phyloP scores from a whole-genome alignment of 2,329 filamentous ascomycete genomes.

The Dactylellina haptotyla region DNA sequence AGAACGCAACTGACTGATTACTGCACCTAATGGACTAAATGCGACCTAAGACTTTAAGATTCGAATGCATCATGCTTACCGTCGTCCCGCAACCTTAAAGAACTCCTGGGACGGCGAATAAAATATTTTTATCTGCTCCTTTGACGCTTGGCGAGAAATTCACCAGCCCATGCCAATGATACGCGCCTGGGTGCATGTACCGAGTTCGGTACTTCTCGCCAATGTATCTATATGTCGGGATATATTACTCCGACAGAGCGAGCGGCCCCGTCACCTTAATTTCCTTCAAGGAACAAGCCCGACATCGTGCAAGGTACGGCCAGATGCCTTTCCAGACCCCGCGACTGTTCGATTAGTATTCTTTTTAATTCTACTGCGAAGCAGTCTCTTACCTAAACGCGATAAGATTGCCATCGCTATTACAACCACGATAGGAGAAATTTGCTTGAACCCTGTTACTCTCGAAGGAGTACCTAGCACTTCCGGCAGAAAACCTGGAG shows the following conservation, averaged over 20 bases:
- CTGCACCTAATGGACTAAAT: slow-evolving; percentile 3
- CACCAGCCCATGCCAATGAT: not conserved
- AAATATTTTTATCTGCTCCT: not conserved
- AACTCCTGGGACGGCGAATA: not conserved
- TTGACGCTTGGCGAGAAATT: not conserved
- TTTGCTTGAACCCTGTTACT: no score
- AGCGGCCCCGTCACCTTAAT: no score
- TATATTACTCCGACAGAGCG: slow-evolving; percentile 25
- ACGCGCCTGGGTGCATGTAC: slow-evolving; percentile 7
- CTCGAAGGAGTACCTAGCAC: no score
- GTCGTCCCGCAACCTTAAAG: slow-evolving; percentile 8
- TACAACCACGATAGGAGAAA: no score
- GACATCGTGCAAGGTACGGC: no score
- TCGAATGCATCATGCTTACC: slow-evolving; percentile 27
- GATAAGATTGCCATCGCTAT: no score
- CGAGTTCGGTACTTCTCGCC: slow-evolving; percentile 37
- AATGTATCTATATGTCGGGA: slow-evolving; percentile 38
- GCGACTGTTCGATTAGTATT: no score
- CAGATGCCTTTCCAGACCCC: no score
- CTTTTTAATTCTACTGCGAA: no score
- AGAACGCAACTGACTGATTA: not conserved
- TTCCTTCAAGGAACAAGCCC: no score
- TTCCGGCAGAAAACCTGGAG: no score
- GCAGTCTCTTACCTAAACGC: no score
- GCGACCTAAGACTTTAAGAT: slow-evolving; percentile 13